Evolutionary conservation across 2,329 filamentous ascomycete species (phyloP).

Genomic region (Penicillium concentricum): DNA sequence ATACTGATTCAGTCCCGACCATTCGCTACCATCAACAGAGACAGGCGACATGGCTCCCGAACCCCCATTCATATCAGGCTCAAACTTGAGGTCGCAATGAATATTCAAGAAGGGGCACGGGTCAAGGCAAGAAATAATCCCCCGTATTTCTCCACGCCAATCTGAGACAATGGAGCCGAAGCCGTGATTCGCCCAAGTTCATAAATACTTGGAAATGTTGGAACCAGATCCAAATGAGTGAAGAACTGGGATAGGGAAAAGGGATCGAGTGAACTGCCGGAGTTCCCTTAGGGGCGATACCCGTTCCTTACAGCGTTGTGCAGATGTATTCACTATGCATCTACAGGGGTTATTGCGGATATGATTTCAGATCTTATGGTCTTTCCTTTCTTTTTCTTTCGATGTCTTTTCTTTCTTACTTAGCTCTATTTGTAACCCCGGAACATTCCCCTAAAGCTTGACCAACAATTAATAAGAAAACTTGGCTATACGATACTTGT

Average conservation of each 20-base stretch:
- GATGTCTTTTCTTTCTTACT: neutral
- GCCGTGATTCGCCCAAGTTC: neutral
- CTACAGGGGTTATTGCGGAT: neutral
- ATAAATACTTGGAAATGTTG: neutral
- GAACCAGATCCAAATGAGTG: slow-evolving; percentile 29
- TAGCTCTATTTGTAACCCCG: neutral
- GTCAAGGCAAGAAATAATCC: neutral
- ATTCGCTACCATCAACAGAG: slow-evolving; percentile 79
- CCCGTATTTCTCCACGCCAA: slow-evolving; percentile 11
- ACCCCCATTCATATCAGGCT: slow-evolving; percentile 63
- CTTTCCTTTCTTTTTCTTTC: neutral
- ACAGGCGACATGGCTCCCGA: slow-evolving; percentile 78
- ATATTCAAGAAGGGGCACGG: neutral
- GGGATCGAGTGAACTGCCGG: slow-evolving; percentile 4
- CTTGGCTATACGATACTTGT: neutral
- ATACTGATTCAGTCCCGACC: slow-evolving; percentile 70
- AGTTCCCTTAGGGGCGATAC: slow-evolving; percentile 21
- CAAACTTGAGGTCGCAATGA: slow-evolving; percentile 8
- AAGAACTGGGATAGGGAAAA: slow-evolving; percentile 23
- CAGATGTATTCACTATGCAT: neutral
- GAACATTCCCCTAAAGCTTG: neutral
- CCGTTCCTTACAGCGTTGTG: slow-evolving; percentile 11
- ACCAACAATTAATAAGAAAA: neutral
- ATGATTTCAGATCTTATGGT: neutral
- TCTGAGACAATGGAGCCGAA: slow-evolving; percentile 17